Evolutionary conservation across 192 early-diverging fungal genomes (phyloP).

Genomic region (Umbelopsis ramanniana): DNA sequence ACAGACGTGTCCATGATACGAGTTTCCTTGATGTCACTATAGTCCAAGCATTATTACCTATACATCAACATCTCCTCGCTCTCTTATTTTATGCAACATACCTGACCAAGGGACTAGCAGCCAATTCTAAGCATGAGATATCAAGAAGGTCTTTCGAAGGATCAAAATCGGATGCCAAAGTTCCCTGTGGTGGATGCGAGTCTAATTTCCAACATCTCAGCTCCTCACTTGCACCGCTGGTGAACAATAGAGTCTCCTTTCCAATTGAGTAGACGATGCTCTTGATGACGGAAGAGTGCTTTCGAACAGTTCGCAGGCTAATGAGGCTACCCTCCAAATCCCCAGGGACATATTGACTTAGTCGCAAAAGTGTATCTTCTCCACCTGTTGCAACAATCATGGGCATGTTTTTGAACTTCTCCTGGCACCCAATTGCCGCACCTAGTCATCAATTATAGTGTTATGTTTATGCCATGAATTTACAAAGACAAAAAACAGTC

Average conservation of each 20-base stretch:
- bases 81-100: conserved; percentile 4
- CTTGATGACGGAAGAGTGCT: conserved; percentile 60
- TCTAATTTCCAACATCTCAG: conserved; percentile 68
- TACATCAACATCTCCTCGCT: neutral
- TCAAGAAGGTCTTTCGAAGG: conserved; percentile 2
- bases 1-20: conserved; percentile 80
- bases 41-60: neutral
- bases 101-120: conserved; percentile 49
- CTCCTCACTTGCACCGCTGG: conserved; percentile 67
- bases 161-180: conserved; percentile 1
- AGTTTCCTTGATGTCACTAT: conserved; percentile 60
- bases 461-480: too few species aligned
- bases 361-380: conserved; percentile 57
- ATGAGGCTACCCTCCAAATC: conserved; percentile 17
- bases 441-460: neutral
- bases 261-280: conserved; percentile 43
- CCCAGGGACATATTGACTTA: conserved; percentile 51
- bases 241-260: conserved; percentile 52
- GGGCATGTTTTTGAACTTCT: conserved; percentile 31
- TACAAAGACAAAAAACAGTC: too few species aligned
- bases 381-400: conserved; percentile 60
- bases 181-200: conserved; percentile 16
- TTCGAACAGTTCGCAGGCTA: conserved; percentile 38
- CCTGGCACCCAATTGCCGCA: neutral
- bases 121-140: conserved; percentile 53